Evolutionary conservation across 495 filamentous ascomycete species (phyloP), one percentile per base, ranked within the genome.

Genomic region (Cercophora sp.): DNA sequence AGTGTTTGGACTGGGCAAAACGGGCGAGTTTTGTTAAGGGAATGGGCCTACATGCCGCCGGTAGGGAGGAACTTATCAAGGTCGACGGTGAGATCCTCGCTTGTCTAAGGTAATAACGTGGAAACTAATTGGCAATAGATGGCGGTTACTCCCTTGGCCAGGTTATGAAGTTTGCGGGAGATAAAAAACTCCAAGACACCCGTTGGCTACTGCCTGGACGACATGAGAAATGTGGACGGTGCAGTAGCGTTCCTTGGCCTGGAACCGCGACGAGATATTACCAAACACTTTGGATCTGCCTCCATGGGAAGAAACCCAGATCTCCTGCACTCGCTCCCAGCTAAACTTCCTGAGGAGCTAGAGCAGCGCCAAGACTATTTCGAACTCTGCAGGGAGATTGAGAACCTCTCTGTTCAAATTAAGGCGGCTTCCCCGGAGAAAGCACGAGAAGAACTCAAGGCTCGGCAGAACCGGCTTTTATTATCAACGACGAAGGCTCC

Each of bases 271-370:
- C 24, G 43, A 25, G 43, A 47, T 29, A 11, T 47, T 47, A 47
- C 43, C 25, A 27, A 47, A 15, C 25, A 47, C 26, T 47, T 47
- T 29, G 25, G 43, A 47, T 47, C 43, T 47, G 46, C 46, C 46
- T 48, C 46, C 46, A 48, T 37, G 31, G 46, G 46, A 5, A 23
- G 46, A 34, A 48, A 48, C 46, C 46, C 46, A 24, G 27, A 22
- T 48, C 46, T 48, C 29, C 31, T 48, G 31, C 46, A 36, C 4
- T 48, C 46, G 37, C 46, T 48, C 46, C 29, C 18, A 48, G 46
- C 46, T 15, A 48, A 24, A 32, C 10, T 24, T 25, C 2, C 37
- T n/a, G 46, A 48, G 46, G 46, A 48, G 18, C 31, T 24, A 32
- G 23, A 48, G 29, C 29, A 48, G 46, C 29, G 46, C 46, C 46